A percentile compares a stretch with the other conserved stretches of the same genome.
phyloP scores from a whole-genome alignment of 2,329 filamentous ascomycete genomes.

The Elsinoe ampelina region DNA sequence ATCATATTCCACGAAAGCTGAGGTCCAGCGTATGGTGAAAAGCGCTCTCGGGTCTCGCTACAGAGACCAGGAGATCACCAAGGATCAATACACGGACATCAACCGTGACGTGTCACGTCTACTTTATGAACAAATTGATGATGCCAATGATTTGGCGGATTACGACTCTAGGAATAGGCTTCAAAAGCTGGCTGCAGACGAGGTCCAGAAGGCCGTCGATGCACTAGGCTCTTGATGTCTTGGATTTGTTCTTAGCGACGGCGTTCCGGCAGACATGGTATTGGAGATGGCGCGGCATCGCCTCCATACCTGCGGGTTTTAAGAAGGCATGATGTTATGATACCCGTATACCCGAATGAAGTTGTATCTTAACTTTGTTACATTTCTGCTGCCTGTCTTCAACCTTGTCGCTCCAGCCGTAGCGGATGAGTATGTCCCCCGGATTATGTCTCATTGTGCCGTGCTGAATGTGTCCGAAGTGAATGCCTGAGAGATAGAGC shows the following conservation, averaged over 20 bases:
- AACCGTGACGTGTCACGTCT: constrained; percentile 82
- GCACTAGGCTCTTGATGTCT: not conserved
- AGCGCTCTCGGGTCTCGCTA: constrained; percentile 74
- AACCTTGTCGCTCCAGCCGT: too few species aligned
- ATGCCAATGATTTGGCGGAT: constrained; percentile 46
- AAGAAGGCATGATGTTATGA: not conserved
- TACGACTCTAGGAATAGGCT: constrained; percentile 58
- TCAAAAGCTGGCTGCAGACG: constrained; percentile 66
- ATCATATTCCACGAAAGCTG: constrained; percentile 75
- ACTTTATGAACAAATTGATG: constrained; percentile 62
- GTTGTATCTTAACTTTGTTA: not conserved
- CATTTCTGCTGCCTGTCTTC: not conserved
- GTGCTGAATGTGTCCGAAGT: constrained; percentile 3
- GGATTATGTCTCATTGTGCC: not conserved
- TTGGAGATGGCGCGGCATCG: not conserved
- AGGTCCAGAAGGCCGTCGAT: constrained; percentile 66
- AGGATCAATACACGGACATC: constrained; percentile 85
- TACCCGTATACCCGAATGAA: not conserved
- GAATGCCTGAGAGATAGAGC: constrained; percentile 9
- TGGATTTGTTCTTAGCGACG: constrained; percentile 6
- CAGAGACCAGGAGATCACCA: constrained; percentile 66
- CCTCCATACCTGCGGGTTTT: not conserved
- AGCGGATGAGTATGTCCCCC: not conserved
- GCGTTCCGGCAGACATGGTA: constrained; percentile 9
- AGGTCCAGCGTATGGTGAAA: constrained; percentile 81